Conservation (phyloP, 495 filamentous ascomycete species). For the Delitschia confertaspora region DNA sequence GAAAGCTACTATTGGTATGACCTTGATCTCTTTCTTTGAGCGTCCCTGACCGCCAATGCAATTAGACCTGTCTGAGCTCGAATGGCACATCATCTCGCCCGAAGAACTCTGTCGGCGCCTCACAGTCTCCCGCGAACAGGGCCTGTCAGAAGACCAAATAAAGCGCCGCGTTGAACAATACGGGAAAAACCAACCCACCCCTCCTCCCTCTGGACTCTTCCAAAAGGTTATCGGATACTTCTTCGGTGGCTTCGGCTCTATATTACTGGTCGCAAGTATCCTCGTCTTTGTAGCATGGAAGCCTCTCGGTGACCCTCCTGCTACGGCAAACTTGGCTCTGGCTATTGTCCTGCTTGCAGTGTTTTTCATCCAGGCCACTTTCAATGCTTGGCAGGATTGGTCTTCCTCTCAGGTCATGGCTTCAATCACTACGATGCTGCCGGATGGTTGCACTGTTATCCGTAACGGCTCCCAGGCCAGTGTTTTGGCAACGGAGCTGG, state of each 20-base stretch:
- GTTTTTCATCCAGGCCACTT: conserved; percentile 59
- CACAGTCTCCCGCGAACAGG: conserved; percentile 40
- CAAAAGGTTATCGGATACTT: conserved; percentile 56
- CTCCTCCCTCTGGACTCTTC: conserved; percentile 48
- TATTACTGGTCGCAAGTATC: conserved; percentile 53
- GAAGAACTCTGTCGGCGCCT: conserved; percentile 49
- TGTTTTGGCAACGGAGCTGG: conserved; percentile 49
- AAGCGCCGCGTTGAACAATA: conserved; percentile 44
- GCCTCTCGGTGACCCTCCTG: conserved; percentile 58
- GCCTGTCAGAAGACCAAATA: conserved; percentile 44
- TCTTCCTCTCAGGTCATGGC: conserved; percentile 33
- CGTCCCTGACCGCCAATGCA: neutral
- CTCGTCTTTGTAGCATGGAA: conserved; percentile 63
- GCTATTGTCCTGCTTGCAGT: conserved; percentile 57
- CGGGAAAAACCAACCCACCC: conserved; percentile 53
- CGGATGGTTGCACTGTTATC: conserved; percentile 53
- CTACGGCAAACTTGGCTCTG: conserved; percentile 55
- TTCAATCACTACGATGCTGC: conserved; percentile 47
- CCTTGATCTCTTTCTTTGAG: neutral
- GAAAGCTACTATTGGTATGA: conserved; percentile 10
- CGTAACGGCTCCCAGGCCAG: conserved; percentile 46
- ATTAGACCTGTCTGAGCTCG: conserved; percentile 34
- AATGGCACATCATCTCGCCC: conserved; percentile 49
- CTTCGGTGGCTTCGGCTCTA: conserved; percentile 61
- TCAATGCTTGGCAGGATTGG: conserved; percentile 35